Percentiles rank a stretch among this genome's conserved stretches.
phyloP scores from a whole-genome alignment of 2,329 filamentous ascomycete genomes.

The Venturia carpophila region DNA sequence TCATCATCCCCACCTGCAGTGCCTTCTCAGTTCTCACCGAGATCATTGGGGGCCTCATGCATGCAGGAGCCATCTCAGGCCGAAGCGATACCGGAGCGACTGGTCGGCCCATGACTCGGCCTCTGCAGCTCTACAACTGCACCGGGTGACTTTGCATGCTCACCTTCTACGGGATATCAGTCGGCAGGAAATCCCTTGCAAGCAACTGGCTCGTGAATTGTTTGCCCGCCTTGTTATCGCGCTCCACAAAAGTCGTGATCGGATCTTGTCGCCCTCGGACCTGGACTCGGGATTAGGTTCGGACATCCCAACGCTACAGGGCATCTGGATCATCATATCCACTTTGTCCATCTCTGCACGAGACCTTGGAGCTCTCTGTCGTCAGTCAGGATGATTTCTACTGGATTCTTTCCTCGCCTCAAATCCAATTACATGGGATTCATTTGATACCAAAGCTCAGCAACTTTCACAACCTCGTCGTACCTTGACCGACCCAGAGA shows the following conservation, averaged over 20 bases:
- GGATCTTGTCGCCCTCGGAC: background rate
- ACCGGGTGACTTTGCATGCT: too few relatives aligned
- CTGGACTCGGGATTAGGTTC: too few relatives aligned
- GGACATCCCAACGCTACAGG: too few relatives aligned
- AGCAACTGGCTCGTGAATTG: background rate
- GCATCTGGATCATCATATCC: background rate
- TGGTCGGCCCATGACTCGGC: background rate
- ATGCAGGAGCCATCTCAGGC: background rate
- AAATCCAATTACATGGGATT: too few relatives aligned
- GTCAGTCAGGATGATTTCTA: background rate
- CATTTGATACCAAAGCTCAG: too few relatives aligned
- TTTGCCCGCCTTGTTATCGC: background rate
- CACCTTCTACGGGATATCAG: too few relatives aligned
- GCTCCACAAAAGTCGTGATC: background rate
- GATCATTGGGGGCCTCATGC: background rate
- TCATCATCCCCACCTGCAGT: background rate
- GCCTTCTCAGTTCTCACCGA: background rate
- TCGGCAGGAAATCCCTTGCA: too few relatives aligned
- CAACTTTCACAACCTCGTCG: background rate
- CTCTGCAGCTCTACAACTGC: too few relatives aligned
- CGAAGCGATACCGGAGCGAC: constrained; percentile 7
- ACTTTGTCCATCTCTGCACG: background rate
- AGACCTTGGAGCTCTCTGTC: background rate
- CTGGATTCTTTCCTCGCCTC: background rate
- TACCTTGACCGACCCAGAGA: background rate